phyloP scores from a whole-genome alignment of 1,284 basidiomycete species.

The Cutaneotrichosporon cyanovorans region DNA sequence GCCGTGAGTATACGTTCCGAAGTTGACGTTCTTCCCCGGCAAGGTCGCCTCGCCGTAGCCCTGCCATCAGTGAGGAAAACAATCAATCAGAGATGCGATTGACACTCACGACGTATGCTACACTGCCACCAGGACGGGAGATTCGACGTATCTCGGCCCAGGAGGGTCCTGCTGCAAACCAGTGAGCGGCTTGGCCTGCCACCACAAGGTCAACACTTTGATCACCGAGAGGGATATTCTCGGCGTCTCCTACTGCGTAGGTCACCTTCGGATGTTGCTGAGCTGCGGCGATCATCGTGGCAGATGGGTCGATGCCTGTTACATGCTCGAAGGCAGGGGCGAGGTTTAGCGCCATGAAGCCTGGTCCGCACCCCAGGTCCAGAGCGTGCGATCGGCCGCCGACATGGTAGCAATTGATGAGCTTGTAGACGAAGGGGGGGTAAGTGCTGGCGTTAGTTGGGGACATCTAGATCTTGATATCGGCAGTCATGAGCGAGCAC shows the following conservation, averaged over 20 bases:
- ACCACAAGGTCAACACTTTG: slow-evolving; percentile 65
- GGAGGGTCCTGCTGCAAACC: slow-evolving; percentile 68
- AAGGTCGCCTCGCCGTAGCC: slow-evolving; percentile 73
- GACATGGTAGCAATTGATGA: slow-evolving; percentile 26
- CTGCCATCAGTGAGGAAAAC: slow-evolving; percentile 42
- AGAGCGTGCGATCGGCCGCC: slow-evolving; percentile 42
- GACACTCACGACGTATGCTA: slow-evolving; percentile 64
- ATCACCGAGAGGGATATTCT: slow-evolving; percentile 38
- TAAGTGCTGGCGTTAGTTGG: slow-evolving; percentile 21
- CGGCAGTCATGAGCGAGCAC: too few relatives aligned
- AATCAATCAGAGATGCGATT: too few relatives aligned
- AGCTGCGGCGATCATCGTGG: slow-evolving; percentile 64
- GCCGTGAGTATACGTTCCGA: slow-evolving; percentile 48
- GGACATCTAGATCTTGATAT: too few relatives aligned
- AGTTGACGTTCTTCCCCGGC: slow-evolving; percentile 53
- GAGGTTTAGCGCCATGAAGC: slow-evolving; percentile 54
- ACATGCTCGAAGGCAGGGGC: slow-evolving; percentile 55
- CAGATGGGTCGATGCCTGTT: slow-evolving; percentile 65
- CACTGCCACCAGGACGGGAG: slow-evolving; percentile 60
- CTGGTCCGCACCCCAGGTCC: slow-evolving; percentile 77
- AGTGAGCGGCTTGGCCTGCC: slow-evolving; percentile 74
- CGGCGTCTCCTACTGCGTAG: slow-evolving; percentile 44
- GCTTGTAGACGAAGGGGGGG: slow-evolving; percentile 23
- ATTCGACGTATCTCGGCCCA: slow-evolving; percentile 65
- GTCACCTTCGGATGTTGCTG: slow-evolving; percentile 40